These are phyloP conservation scores for Aquilaria yunnanensis DNA, from an alignment of 345 rosid genomes.

Conservation along the genomic window DNA sequence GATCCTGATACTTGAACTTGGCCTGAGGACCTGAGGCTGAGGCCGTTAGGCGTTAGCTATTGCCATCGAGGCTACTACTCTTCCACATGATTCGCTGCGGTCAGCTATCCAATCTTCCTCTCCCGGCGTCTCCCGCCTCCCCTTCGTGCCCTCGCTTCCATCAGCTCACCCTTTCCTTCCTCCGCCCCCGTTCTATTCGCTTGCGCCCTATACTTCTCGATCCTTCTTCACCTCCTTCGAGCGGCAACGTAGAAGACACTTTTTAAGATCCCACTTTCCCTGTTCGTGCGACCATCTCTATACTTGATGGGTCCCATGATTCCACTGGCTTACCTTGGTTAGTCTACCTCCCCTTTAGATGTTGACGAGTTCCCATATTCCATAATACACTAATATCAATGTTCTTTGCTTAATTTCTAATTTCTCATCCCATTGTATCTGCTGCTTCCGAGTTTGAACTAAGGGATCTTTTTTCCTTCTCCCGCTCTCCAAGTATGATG, in stretches of 20 bases:
- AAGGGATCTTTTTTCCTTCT: too few species aligned
- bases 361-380: too few species aligned
- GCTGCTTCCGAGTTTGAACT: background rate
- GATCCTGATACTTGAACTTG: too few species aligned
- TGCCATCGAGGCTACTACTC: constrained; percentile 22
- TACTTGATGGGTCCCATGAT: constrained; percentile 70
- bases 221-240: constrained; percentile 28
- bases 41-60: too few species aligned
- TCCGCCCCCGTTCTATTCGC: background rate
- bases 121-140: constrained; percentile 2
- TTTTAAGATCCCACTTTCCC: constrained; percentile 36
- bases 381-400: background rate
- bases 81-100: constrained; percentile 40
- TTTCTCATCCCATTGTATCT: background rate
- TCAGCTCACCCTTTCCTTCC: constrained; percentile 8
- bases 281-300: constrained; percentile 38
- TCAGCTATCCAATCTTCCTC: constrained; percentile 6
- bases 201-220: constrained; percentile 14
- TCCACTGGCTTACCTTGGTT: constrained; percentile 85
- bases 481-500: too few species aligned
- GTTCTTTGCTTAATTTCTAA: background rate
- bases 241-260: constrained; percentile 12
- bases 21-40: too few species aligned
- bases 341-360: background rate
- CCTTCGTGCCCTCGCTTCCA: constrained; percentile 1